Base-by-base conservation (phyloP, 2,329 filamentous ascomycete genomes). In the Fusarium praegraminearum region DNA sequence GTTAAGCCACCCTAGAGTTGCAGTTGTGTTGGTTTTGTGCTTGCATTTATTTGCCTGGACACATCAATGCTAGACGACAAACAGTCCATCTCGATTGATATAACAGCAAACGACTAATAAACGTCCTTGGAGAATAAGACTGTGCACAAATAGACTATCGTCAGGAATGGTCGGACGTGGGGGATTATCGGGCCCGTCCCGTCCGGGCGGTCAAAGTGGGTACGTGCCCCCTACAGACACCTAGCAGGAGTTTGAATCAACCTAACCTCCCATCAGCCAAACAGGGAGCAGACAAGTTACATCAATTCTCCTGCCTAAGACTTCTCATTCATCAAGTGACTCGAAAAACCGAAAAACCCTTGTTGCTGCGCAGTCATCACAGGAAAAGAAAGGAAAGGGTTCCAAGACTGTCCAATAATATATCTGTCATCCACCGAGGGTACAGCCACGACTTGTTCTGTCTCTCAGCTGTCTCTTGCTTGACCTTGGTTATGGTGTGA, bases 261-360 rank as follows among this genome's bases (percentile, higher is more conserved):
- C 44, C 24, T 47, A n/a, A 43, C 49, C 28, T 50, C 36, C n/a
- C 43, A 33, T 36, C 60, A 69, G 55, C 70, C 52, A 53, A 57
- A 56, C 63, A 73, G 54, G 68, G 72, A 64, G 49, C n/a, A 51
- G 15, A 41, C 33, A 64, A 36, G 58, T 46, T 20, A 40, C 22
- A 46, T n/a, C 45, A 49, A 61, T 41, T 35, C 33, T 46, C 52
- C 18, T 33, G 35, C 43, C 52, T 46, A 15, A 46, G 46, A 30
- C 22, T 36, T 28, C 41, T 40, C 43, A 53, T 41, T 30, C 41
- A 59, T 24, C 57, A 64, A 70, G 67, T 68, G 62, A 60, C 67
- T 64, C 67, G 57, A 63, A 64, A 44, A 58, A 59, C 50, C 40
- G 26, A 40, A 54, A 44, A 40, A 40, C 54, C 67, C 54, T 50